A percentile compares a stretch with the other conserved stretches of the same genome.
Evolutionary conservation across 1,139 yeast species (phyloP).

Genomic region (Protomyces arabidopsidicola): DNA sequence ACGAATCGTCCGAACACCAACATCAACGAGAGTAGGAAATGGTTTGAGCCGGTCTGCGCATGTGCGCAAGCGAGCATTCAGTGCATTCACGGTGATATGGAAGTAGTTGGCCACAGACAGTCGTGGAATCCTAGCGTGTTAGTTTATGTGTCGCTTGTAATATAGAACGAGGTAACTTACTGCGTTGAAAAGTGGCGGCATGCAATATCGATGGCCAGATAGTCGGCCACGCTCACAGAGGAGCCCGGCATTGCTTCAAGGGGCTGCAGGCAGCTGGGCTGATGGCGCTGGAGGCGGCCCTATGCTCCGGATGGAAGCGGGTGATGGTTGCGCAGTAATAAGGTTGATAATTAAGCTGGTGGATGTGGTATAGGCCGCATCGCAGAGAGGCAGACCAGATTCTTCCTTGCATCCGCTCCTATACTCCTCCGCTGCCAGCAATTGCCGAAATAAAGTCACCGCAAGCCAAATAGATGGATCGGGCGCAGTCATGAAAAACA

Average conservation of each 20-base stretch:
- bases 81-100: constrained; percentile 13
- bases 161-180: neutral
- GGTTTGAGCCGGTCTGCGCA: constrained; percentile 12
- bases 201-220: constrained; percentile 23
- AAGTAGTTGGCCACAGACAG: constrained; percentile 13
- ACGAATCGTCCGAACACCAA: neutral
- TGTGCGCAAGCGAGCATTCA: constrained; percentile 16
- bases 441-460: neutral
- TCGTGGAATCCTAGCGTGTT: constrained; percentile 7
- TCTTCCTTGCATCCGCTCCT: neutral
- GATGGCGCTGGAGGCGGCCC: too few relatives aligned
- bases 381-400: neutral
- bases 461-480: neutral
- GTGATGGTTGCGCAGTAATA: too few relatives aligned
- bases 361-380: neutral
- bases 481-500: neutral
- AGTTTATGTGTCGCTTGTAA: neutral
- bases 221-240: constrained; percentile 23
- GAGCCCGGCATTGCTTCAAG: constrained; percentile 10
- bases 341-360: neutral
- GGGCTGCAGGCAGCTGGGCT: neutral
- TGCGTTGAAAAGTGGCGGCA: constrained; percentile 14
- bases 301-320: too few relatives aligned
- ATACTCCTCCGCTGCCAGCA: neutral
- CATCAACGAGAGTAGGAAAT: constrained; percentile 1